Conservation (phyloP, 257 asterid genomes). For the Forsythia viridissima region DNA sequence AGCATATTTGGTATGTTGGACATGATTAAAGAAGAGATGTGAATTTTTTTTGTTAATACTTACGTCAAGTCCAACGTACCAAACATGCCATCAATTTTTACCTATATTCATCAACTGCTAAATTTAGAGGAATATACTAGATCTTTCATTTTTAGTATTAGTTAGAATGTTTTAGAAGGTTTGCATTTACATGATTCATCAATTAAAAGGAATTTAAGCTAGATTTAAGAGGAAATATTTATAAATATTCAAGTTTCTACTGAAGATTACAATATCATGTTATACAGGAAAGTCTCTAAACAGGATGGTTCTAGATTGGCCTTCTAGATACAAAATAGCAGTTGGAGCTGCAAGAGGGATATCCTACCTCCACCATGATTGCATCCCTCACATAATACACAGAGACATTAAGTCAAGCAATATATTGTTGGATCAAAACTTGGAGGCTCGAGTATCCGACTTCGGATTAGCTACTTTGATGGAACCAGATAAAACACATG, state of each 20-base stretch:
- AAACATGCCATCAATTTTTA: not conserved
- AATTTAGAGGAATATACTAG: not conserved
- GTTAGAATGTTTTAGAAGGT: not conserved
- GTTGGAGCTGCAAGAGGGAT: constrained; percentile 91
- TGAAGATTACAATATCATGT: constrained; percentile 3
- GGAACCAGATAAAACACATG: constrained; percentile 83
- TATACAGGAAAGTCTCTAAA: constrained; percentile 58
- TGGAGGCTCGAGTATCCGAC: constrained; percentile 83
- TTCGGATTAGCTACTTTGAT: constrained; percentile 89
- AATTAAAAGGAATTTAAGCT: not conserved
- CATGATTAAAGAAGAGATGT: not conserved
- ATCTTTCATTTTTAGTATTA: not conserved
- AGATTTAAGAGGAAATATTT: not conserved
- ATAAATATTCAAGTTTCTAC: not conserved
- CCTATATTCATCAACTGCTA: not conserved
- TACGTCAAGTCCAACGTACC: not conserved
- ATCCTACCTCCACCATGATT: constrained; percentile 86
- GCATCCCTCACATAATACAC: constrained; percentile 88
- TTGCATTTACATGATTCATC: not conserved
- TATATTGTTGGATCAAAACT: constrained; percentile 64
- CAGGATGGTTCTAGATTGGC: constrained; percentile 70
- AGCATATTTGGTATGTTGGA: not conserved
- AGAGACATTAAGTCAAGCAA: constrained; percentile 90
- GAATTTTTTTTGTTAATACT: not conserved
- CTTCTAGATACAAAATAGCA: constrained; percentile 70